These are phyloP conservation scores for Canavalia gladiata DNA, from an alignment of 306 rosid species.

Conservation along the genomic window DNA sequence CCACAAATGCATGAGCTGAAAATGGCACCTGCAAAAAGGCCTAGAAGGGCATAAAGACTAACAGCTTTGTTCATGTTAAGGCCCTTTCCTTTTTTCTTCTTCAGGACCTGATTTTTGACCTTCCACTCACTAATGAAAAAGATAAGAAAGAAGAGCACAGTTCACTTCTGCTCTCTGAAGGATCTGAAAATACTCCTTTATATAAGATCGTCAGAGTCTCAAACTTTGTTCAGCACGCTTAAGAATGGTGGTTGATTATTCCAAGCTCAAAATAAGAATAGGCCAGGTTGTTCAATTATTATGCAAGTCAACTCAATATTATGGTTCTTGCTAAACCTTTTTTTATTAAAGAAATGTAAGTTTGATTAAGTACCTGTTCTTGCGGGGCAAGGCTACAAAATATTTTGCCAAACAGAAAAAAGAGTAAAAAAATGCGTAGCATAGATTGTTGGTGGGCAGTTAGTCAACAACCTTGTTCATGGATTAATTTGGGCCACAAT, in stretches of 20 bases:
- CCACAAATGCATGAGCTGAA: constrained; percentile 45
- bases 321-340: neutral
- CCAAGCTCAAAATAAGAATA: neutral
- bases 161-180: constrained; percentile 13
- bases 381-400: constrained; percentile 20
- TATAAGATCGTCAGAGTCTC: constrained; percentile 3
- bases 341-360: neutral
- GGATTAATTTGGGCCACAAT: neutral
- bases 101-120: neutral
- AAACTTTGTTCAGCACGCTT: constrained; percentile 33
- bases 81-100: neutral
- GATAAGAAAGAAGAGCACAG: neutral
- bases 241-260: constrained; percentile 24
- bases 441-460: constrained; percentile 6
- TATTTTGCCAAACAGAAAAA: neutral
- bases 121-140: neutral
- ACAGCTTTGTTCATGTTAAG: constrained; percentile 26
- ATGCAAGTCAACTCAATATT: constrained; percentile 30
- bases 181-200: constrained; percentile 4
- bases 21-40: constrained; percentile 42
- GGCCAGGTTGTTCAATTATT: constrained; percentile 15
- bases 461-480: constrained; percentile 34
- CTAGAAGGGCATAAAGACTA: constrained; percentile 45
- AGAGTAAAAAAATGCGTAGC: neutral
- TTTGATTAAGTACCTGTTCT: neutral